phyloP scores from a whole-genome alignment of 176 grass and related monocot genomes.

The Pontederia paniculata region DNA sequence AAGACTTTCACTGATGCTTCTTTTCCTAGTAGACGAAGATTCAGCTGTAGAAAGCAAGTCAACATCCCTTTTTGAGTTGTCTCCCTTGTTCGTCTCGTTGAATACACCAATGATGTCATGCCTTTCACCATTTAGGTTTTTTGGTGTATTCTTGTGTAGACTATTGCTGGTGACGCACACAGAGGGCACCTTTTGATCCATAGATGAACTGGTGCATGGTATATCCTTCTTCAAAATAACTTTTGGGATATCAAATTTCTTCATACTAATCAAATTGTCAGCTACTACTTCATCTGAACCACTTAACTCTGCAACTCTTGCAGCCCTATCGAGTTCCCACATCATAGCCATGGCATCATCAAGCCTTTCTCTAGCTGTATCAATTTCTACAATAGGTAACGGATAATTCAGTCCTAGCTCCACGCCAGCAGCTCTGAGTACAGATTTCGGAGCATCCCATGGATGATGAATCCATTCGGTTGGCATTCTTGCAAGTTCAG shows the following conservation, averaged over 20 bases:
- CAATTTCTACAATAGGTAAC: slow-evolving; percentile 58
- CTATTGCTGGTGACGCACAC: slow-evolving; percentile 11
- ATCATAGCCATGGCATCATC: slow-evolving; percentile 72
- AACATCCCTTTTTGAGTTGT: slow-evolving; percentile 28
- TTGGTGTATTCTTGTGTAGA: slow-evolving; percentile 14
- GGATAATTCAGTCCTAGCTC: slow-evolving; percentile 86
- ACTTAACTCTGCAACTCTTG: slow-evolving; percentile 36
- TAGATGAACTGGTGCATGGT: slow-evolving; percentile 23
- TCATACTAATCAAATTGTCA: slow-evolving; percentile 63
- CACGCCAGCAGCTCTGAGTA: slow-evolving; percentile 69
- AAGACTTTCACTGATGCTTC: slow-evolving; percentile 32
- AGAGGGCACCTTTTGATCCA: slow-evolving; percentile 35
- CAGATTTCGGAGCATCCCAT: slow-evolving; percentile 68
- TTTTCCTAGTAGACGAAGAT: slow-evolving; percentile 54
- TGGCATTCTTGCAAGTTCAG: slow-evolving; percentile 85
- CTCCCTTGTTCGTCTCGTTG: neutral
- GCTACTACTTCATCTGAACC: slow-evolving; percentile 51
- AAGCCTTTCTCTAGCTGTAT: slow-evolving; percentile 52
- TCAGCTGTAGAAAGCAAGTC: slow-evolving; percentile 45
- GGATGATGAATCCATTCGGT: slow-evolving; percentile 87
- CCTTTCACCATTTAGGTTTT: slow-evolving; percentile 19
- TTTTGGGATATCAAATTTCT: slow-evolving; percentile 60
- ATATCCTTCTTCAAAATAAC: slow-evolving; percentile 54
- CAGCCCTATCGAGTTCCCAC: slow-evolving; percentile 75
- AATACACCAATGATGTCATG: slow-evolving; percentile 8